Conservation (phyloP, 1,284 basidiomycete genomes). For the Pyrrhoderma noxium region DNA sequence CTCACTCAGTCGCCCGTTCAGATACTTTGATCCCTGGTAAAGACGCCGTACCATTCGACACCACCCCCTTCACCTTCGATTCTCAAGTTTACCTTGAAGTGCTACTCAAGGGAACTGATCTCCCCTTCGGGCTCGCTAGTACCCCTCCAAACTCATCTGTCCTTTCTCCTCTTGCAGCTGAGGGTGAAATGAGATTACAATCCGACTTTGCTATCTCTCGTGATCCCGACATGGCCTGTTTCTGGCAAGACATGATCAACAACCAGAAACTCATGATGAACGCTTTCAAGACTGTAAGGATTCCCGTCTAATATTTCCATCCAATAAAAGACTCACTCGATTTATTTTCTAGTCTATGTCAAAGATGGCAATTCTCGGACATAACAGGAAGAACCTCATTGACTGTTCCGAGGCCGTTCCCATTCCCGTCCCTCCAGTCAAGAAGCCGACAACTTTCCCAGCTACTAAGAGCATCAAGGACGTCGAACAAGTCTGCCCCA, state of each 20-base stretch:
- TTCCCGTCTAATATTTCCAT: neutral
- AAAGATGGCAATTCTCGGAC: slow-evolving; percentile 29
- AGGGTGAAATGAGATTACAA: slow-evolving; percentile 16
- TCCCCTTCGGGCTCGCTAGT: slow-evolving; percentile 13
- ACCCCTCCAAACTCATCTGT: slow-evolving; percentile 12
- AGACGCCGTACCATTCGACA: slow-evolving; percentile 20
- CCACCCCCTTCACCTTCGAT: slow-evolving; percentile 22
- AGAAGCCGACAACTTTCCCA: slow-evolving; percentile 15
- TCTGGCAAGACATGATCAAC: slow-evolving; percentile 22
- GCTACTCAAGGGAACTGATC: slow-evolving; percentile 19
- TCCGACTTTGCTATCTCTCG: slow-evolving; percentile 19
- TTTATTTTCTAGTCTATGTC: slow-evolving; percentile 22
- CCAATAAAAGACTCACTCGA: slow-evolving; percentile 17
- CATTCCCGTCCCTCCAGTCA: slow-evolving; percentile 10
- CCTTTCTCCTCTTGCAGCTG: slow-evolving; percentile 9
- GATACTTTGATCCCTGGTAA: slow-evolving; percentile 19
- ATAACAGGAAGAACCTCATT: slow-evolving; percentile 20
- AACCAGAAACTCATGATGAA: slow-evolving; percentile 18
- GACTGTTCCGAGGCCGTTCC: slow-evolving; percentile 20
- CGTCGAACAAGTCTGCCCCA: slow-evolving; percentile 12
- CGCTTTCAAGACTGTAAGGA: slow-evolving; percentile 8
- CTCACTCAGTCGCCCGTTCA: slow-evolving; percentile 19
- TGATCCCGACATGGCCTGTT: slow-evolving; percentile 19
- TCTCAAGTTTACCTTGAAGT: slow-evolving; percentile 21
- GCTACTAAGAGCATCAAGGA: slow-evolving; percentile 11